phyloP scores from a whole-genome alignment of 352 stramenopile genomes.

The Pythium aquatile region DNA sequence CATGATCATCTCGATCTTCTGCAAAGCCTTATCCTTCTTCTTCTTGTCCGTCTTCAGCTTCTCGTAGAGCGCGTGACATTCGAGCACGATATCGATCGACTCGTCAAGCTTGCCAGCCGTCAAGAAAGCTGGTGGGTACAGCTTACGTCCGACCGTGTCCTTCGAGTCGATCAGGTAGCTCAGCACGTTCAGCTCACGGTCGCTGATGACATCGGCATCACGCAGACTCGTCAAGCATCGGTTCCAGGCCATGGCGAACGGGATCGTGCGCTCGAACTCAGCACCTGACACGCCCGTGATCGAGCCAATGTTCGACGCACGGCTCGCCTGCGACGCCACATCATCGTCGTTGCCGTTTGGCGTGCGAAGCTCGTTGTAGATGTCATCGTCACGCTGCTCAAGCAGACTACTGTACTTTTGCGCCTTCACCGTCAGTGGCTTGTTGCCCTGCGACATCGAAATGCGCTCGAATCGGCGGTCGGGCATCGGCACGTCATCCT shows the following conservation, averaged over 20 bases:
- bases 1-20: conserved; percentile 88
- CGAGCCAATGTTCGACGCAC: conserved; percentile 60
- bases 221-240: conserved; percentile 70
- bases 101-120: conserved; percentile 86
- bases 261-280: conserved; percentile 83
- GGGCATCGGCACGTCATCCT: conserved; percentile 59
- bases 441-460: conserved; percentile 79
- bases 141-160: conserved; percentile 64
- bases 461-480: conserved; percentile 79
- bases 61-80: conserved; percentile 78
- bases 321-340: conserved; percentile 31
- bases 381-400: conserved; percentile 40
- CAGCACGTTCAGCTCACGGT: conserved; percentile 83
- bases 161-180: conserved; percentile 87
- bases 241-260: conserved; percentile 89
- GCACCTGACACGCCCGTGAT: conserved; percentile 76
- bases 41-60: conserved; percentile 87
- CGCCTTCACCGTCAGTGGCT: conserved; percentile 79
- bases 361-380: conserved; percentile 71
- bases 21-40: conserved; percentile 85
- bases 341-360: conserved; percentile 64
- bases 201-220: conserved; percentile 80
- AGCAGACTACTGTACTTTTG: conserved; percentile 82
- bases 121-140: conserved; percentile 85
- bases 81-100: conserved; percentile 81